Base-by-base conservation (phyloP, 179 eudicot species). In the Nepenthes alata region DNA sequence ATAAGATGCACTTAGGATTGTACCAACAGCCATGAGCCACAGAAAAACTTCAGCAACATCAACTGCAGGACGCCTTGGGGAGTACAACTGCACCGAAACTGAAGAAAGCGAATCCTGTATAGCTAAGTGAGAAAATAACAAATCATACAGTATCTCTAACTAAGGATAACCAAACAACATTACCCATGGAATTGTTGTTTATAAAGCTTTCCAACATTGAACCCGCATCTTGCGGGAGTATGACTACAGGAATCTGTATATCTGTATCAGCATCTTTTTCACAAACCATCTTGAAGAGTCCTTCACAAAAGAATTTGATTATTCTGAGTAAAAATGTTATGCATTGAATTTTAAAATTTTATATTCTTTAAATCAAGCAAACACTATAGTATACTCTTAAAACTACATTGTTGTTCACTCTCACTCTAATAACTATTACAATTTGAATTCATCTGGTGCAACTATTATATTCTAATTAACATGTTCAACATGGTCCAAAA, bases 11-110 rank as follows among this genome's bases (percentile, higher is more conserved):
- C 93, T 83, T 67, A 93, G 69, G 47, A 93, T 87, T 11, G 93
- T 85, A 56, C 96, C 93, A 69, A 93, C 93, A 67, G 96, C 96
- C 96, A 93, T 89, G 58, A 93, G 93, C 98, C 98, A 93, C 54
- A 93, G 67, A 67, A 89, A 93, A 44, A 93, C 98, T 78, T 93
- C 98, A 15, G 98, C 98, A 12, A 93, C 84, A 58, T 93, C 98
- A 58, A 93, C 95, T 44, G 75, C 69, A 9, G 98, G 95, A 59
- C 98, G 96, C 64, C 68, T 70, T 39, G 98, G 98, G 55, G 98
- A 93, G 71, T 86, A 89, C 60, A 93, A 77, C 93, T 93, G 98
- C 83, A 93, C 87, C 62, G 81, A 77, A 80, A 93, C 98, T 93
- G 82, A 73, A 73, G 69, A 69, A 71, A 73, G 37, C 72, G 73